Evolutionary conservation across 1,284 basidiomycete genomes (phyloP), one percentile per base, ranked within the genome.

Genomic region (Ganoderma leucocontextum): DNA sequence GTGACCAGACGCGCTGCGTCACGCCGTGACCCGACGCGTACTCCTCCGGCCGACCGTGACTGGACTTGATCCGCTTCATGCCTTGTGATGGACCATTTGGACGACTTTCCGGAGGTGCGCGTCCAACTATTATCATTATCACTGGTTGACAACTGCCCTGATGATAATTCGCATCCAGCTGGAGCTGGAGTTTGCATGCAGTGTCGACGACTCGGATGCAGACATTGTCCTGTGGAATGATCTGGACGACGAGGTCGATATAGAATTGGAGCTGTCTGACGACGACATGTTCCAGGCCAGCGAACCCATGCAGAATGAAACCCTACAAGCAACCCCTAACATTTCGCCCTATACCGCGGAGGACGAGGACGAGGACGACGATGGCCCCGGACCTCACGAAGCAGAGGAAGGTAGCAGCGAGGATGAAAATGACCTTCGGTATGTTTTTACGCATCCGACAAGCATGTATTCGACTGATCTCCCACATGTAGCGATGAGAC

Each of bases 1-100:
- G 70, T 69, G 65, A 67, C 59, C 65, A 19, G 25, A 62, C 65
- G 61, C 68, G 72, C 36, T 17, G 9, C 25, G 72, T 71, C 70
- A 71, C 70, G 47, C 2, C 22, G 72, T 74, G 72, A 73, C 67
- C 15, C 4, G 10, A 62, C 69, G 68, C 63, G 66, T 68, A 33
- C n/a, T n/a, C n/a, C n/a, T n/a, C 2, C 33, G 47, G 33, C 35
- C 55, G 19, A 58, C 1, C 52, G 29, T 2, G 17, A 15, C 15
- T 33, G 35, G 52, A 19, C 47, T 35, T 29, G 52, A 17, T 19
- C 52, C 5, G 55, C 35, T 35, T 19, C 33, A 10, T 35, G 35
- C 36, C 17, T 58, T 58, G 57, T 38, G 19, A 60, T 41, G 58
- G 22, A 60, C 38, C 22, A 25, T 6, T 29, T n/a, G 7, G 58